Evolutionary conservation across 192 early-diverging fungal genomes (phyloP), one percentile per base, ranked within the genome.

Genomic region (Coemansia sp.): DNA sequence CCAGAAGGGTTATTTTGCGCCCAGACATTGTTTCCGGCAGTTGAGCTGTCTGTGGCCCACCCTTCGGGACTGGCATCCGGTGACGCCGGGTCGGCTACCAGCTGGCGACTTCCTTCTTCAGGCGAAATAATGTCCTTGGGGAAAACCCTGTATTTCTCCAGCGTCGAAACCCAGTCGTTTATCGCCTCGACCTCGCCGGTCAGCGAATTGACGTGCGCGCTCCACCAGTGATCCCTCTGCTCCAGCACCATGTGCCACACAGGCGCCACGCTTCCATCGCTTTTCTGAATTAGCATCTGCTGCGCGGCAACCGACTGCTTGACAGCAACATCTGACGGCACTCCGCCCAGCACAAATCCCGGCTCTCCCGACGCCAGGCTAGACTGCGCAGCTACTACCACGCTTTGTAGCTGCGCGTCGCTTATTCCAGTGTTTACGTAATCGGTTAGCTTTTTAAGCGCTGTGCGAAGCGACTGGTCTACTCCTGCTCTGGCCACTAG

Each of bases 1-100:
- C 93, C 93, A 52, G 85, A 79, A 2, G 88, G 85, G 68, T 95
- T 95, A 63, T 88, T 88, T 54, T 96, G 93, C 18, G 94, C 91
- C 76, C 86, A 94, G 40, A 92, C 96, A 75, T 98, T 98, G 84
- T 96, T 98, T 14, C 96, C 96, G 29, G 86, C 72, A 10, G 93
- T 98, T 16, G 76, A 84, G 45, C 87, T 91, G 65, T 52, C 76
- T 34, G 68, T 65, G 62, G 80, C 84, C 76, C 76, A 81, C 20
- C 80, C 83, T 56, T 89, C 85, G 42, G 85, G 82, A 72, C 94
- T 91, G 89, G 94, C 94, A 17, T 92, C 91, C 20, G 86, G 48
- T 18, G 87, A 90, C 2, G 32, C 33, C 0, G 52, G 45, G n/a
- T 38, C 60, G 1, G 36, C 56, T 2, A 73, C 56, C 7, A 58